These are phyloP conservation scores for Colletotrichum sp. DNA, from an alignment of 2,329 filamentous ascomycete genomes.

Conservation along the genomic window DNA sequence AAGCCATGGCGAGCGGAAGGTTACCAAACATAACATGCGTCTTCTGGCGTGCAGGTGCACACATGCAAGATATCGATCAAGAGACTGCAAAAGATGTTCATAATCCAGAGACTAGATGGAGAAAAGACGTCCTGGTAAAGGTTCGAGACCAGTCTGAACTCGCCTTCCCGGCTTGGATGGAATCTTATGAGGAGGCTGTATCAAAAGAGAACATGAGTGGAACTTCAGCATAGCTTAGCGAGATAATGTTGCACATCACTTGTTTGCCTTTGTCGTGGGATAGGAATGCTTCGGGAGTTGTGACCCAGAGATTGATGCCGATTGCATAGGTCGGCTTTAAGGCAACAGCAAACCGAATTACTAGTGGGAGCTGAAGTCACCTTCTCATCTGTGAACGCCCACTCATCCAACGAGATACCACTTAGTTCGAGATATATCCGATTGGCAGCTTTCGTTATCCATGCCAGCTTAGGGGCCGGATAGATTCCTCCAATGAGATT, in stretches of 20 bases:
- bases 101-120: background rate
- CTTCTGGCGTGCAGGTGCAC: background rate
- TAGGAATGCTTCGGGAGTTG: background rate
- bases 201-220: background rate
- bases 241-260: background rate
- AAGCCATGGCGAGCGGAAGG: background rate
- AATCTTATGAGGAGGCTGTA: background rate
- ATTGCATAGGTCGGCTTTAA: background rate
- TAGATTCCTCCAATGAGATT: background rate
- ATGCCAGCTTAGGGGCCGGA: background rate
- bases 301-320: background rate
- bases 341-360: too few species aligned
- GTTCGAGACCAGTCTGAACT: background rate
- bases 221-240: background rate
- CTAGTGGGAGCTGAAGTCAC: background rate
- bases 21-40: background rate
- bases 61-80: background rate
- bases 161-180: background rate
- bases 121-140: background rate
- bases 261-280: background rate
- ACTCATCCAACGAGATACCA: background rate
- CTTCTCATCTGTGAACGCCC: background rate
- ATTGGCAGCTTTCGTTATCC: background rate
- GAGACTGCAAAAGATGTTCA: background rate
- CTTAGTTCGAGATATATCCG: background rate